Evolutionary conservation across 176 grass and related monocot species (phyloP).

Genomic region (Musa acuminata): DNA sequence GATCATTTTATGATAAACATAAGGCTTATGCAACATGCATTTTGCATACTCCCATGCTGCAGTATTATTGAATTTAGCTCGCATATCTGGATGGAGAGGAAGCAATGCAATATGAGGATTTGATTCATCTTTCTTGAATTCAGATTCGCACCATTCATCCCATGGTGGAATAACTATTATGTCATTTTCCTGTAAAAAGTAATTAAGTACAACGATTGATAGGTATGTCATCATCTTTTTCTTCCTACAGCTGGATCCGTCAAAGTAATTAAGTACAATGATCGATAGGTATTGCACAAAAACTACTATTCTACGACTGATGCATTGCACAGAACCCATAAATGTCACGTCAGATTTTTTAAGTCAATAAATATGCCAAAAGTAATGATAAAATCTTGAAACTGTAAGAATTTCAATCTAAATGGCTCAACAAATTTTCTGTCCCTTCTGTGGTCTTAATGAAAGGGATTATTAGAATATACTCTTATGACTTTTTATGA

Average conservation of each 20-base stretch:
- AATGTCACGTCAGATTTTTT: background rate
- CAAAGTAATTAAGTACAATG: too few species aligned
- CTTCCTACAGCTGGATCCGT: too few species aligned
- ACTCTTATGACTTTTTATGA: too few species aligned
- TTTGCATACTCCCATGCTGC: conserved; percentile 96
- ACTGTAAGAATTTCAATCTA: too few species aligned
- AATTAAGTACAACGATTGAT: background rate
- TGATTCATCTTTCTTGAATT: conserved; percentile 70
- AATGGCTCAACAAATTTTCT: too few species aligned
- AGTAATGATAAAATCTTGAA: too few species aligned
- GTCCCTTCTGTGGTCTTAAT: too few species aligned
- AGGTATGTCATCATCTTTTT: background rate
- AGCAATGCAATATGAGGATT: conserved; percentile 86
- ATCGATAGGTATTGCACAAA: background rate
- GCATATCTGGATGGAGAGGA: conserved; percentile 62
- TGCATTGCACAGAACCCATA: background rate
- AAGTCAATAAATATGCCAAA: too few species aligned
- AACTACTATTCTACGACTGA: background rate
- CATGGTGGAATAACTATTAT: conserved; percentile 82
- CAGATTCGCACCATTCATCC: conserved; percentile 94
- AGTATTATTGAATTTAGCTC: conserved; percentile 82
- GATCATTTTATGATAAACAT: conserved; percentile 96
- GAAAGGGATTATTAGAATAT: too few species aligned
- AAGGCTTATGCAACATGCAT: conserved; percentile 67
- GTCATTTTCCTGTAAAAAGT: conserved; percentile 65